Evolutionary conservation across 2,329 filamentous ascomycete species (phyloP), one percentile per base, ranked within the genome.

Genomic region (Ascochyta fabae): DNA sequence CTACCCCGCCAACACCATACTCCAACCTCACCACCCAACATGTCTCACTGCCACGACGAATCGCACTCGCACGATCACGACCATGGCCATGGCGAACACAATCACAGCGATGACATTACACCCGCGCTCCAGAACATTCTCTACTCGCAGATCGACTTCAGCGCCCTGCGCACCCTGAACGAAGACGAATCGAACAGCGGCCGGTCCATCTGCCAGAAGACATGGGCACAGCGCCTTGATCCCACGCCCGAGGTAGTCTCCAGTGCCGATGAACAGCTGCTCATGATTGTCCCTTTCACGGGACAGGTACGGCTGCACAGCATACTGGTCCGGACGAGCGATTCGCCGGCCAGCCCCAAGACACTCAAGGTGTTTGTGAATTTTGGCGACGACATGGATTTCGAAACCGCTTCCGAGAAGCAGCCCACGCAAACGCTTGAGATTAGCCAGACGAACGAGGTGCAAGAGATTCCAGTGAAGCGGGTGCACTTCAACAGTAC

Each of bases 221-320:
- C 92, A 52, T 99, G 93, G 93, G 84, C 85, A 6, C 88, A 98
- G 77, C 83, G 95, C 51, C 76, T 97, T 57, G 76, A 86, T 15
- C 75, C 83, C 3, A 79, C 86, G 66, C 91, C 92, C 0, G 90
- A 96, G 77, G 83, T 99, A 27, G 85, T 84, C 68, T 96, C 92
- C 71, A 91, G 96, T 72, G 87, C 88, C 0, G 95, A 98, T 73
- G 92, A 96, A 80, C 92, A 99, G 79, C 77, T 99, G n/a, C 80
- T 99, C 52, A 91, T 99, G 83, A 88, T 89, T 60, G 84, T 98
- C 34, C 95, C 95, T 2, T 99, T 99, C 79, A 93, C 92, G 1
- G 93, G 91, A 43, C 93, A 97, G 77, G 87, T 97, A 57, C 96
- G 96, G 71, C 87, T 99, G 1, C 93, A 98, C 78, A 88, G 90